Conservation (phyloP, 148 eudicot genomes). For the Cornus suecica region DNA sequence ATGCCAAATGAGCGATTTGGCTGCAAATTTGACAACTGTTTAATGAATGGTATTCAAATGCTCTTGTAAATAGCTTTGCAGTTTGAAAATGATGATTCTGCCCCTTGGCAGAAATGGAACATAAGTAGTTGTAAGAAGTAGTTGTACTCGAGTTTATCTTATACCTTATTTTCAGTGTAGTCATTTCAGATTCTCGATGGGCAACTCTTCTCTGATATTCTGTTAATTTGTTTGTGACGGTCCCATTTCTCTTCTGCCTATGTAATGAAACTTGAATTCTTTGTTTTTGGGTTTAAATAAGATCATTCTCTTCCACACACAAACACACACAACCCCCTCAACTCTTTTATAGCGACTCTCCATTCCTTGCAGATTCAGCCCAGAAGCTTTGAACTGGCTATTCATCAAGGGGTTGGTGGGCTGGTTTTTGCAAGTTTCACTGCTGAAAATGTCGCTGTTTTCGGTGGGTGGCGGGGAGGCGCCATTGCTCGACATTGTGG, state of each 20-base stretch:
- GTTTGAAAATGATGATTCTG: no score
- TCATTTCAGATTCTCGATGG: constrained; percentile 1
- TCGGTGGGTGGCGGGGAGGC: constrained; percentile 67
- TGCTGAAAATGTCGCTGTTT: constrained; percentile 61
- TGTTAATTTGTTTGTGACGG: background rate
- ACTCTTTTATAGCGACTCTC: background rate
- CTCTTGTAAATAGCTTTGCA: background rate
- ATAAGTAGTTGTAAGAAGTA: no score
- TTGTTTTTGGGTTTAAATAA: background rate
- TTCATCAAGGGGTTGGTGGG: constrained; percentile 30
- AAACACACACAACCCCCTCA: no score
- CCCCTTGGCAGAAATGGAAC: no score
- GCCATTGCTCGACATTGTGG: constrained; percentile 64
- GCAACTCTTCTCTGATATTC: background rate
- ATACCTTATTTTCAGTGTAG: background rate
- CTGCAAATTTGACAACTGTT: background rate
- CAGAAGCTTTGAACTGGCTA: constrained; percentile 33
- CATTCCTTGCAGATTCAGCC: constrained; percentile 24
- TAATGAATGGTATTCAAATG: background rate
- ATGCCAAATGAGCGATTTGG: no score
- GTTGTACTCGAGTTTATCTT: background rate
- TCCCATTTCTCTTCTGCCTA: background rate
- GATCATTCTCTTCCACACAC: background rate
- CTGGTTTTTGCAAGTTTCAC: constrained; percentile 49
- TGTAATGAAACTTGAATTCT: background rate